phyloP scores from a whole-genome alignment of 768 basidiomycete genomes.

The Kwoniella sp. region DNA sequence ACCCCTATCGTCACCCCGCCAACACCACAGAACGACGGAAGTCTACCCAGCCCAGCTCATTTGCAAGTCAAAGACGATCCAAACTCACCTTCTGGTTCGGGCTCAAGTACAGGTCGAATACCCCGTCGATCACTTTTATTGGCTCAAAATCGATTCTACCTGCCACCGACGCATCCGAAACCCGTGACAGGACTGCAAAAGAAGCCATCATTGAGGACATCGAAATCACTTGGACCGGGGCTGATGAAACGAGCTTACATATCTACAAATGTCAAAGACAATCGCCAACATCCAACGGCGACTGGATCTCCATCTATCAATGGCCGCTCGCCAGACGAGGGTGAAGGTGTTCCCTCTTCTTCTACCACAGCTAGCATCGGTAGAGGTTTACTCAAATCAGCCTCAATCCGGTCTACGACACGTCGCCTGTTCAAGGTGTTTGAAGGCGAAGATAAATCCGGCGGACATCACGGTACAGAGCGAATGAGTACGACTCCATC shows the following conservation, averaged over 20 bases:
- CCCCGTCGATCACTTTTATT: slow-evolving; percentile 19
- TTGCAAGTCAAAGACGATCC: not conserved
- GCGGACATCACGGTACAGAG: slow-evolving; percentile 3
- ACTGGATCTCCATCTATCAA: not conserved
- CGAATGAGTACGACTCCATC: slow-evolving; percentile 12
- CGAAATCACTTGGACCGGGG: slow-evolving; percentile 16
- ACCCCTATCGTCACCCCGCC: slow-evolving; percentile 2
- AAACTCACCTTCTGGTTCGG: not conserved
- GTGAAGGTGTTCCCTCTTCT: not conserved
- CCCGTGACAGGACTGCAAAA: not conserved
- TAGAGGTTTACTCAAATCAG: slow-evolving; percentile 6
- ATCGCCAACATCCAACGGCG: slow-evolving; percentile 1
- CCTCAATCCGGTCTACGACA: slow-evolving; percentile 13
- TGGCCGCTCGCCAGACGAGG: not conserved
- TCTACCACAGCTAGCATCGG: not conserved
- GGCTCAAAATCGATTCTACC: slow-evolving; percentile 22
- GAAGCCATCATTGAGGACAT: slow-evolving; percentile 10
- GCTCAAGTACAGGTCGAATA: slow-evolving; percentile 1
- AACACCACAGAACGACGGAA: slow-evolving; percentile 12
- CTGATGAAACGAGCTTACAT: slow-evolving; percentile 20
- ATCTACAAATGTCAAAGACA: slow-evolving; percentile 1
- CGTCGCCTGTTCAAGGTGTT: slow-evolving; percentile 1
- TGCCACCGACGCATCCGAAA: slow-evolving; percentile 9
- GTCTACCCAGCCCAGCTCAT: not conserved
- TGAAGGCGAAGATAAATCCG: not conserved